Evolutionary conservation across 2,329 filamentous ascomycete genomes (phyloP).

Genomic region (Phoma sp.): DNA sequence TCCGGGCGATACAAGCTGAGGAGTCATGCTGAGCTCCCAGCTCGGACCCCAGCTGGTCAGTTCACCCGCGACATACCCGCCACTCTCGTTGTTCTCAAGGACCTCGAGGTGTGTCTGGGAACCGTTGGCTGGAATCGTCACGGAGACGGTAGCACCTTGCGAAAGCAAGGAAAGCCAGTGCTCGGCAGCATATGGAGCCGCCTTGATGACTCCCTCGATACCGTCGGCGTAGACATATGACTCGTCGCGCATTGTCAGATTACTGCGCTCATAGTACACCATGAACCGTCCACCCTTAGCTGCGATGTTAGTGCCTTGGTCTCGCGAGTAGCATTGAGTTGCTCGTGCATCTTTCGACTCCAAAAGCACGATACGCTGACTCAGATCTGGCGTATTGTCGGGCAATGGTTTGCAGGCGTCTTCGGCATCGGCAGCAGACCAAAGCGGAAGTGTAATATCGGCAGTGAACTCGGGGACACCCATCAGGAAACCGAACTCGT

Average conservation of each 20-base stretch:
- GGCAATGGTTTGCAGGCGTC: constrained; percentile 63
- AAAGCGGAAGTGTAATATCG: constrained; percentile 27
- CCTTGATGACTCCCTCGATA: constrained; percentile 18
- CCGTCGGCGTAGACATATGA: constrained; percentile 21
- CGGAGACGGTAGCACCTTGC: constrained; percentile 18
- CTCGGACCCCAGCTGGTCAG: constrained; percentile 65
- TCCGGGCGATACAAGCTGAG: constrained; percentile 63
- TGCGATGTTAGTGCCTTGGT: constrained; percentile 37
- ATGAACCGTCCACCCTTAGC: constrained; percentile 63
- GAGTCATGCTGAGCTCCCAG: constrained; percentile 64
- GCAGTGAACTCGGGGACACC: constrained; percentile 38
- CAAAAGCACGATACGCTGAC: constrained; percentile 58
- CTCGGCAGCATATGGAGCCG: constrained; percentile 17
- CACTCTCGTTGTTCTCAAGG: constrained; percentile 20
- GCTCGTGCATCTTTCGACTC: constrained; percentile 18
- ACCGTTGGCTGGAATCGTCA: constrained; percentile 20
- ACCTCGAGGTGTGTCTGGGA: constrained; percentile 17
- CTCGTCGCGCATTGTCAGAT: constrained; percentile 24
- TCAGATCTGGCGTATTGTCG: constrained; percentile 59
- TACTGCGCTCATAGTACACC: constrained; percentile 21
- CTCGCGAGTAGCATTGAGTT: constrained; percentile 23
- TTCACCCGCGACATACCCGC: constrained; percentile 13
- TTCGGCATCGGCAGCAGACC: constrained; percentile 52
- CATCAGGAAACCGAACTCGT: constrained; percentile 41
- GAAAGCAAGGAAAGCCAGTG: constrained; percentile 20